Percentiles rank a stretch among this genome's conserved stretches.
Conservation (phyloP, 176 grass and related monocot genomes). For the Carex myosuroides region DNA sequence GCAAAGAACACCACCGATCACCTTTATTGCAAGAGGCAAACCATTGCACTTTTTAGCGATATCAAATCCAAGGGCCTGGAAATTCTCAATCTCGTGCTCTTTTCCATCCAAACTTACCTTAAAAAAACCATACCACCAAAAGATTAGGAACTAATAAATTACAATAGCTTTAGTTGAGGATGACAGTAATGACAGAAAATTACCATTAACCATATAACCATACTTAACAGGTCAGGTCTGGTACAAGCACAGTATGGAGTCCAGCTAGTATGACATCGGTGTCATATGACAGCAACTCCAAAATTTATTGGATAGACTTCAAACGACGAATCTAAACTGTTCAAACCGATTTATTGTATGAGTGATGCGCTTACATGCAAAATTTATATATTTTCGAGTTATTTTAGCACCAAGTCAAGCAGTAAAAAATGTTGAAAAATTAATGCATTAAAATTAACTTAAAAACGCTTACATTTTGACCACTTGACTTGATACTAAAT, state of each 20-base stretch:
- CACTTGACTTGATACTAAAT: no score
- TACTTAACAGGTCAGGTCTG: background rate
- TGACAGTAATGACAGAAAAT: background rate
- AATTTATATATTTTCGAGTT: no score
- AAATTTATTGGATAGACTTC: no score
- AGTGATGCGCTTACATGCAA: no score
- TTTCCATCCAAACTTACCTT: constrained; percentile 20
- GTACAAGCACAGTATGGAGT: background rate
- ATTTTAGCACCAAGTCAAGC: no score
- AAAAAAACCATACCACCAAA: background rate
- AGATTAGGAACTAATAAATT: background rate
- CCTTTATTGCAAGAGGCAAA: constrained; percentile 31
- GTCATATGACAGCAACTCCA: no score
- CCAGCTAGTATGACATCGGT: no score
- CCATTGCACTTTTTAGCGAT: constrained; percentile 38
- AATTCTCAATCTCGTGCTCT: constrained; percentile 17
- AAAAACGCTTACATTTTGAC: no score
- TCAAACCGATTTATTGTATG: no score
- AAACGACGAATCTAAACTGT: no score
- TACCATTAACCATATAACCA: background rate
- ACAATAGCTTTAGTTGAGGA: background rate
- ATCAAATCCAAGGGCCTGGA: constrained; percentile 23
- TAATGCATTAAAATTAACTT: no score
- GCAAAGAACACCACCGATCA: constrained; percentile 36
- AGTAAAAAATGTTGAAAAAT: no score